phyloP scores from a whole-genome alignment of 73 alveolate genomes.

The Effrenium voratum region DNA sequence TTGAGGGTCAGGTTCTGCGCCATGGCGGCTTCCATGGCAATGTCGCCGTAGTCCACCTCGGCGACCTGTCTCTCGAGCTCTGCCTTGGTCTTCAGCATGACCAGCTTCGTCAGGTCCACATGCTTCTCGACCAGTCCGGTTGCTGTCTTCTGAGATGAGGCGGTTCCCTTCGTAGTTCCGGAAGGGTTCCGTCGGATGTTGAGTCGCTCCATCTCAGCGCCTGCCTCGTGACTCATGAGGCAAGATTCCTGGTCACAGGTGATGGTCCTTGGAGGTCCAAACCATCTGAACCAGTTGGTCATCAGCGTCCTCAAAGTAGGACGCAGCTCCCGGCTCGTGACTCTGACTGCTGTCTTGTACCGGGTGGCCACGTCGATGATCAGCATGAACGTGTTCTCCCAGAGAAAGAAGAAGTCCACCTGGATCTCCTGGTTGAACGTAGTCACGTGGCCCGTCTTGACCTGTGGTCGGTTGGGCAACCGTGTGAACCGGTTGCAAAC shows the following conservation, averaged over 20 bases:
- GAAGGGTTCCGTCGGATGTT: not conserved
- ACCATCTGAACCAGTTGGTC: not conserved
- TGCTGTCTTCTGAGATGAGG: too few species aligned
- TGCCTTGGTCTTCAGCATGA: not conserved
- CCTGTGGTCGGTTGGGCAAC: not conserved
- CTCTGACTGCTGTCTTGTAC: not conserved
- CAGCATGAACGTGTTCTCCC: not conserved
- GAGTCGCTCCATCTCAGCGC: not conserved
- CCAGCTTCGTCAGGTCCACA: not conserved
- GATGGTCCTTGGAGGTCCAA: not conserved
- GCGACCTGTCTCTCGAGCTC: not conserved
- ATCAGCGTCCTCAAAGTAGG: not conserved
- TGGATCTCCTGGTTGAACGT: not conserved
- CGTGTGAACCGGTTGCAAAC: not conserved
- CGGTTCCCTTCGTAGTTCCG: not conserved
- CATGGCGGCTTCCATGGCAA: not conserved
- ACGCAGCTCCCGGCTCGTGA: not conserved
- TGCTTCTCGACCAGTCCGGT: too few species aligned
- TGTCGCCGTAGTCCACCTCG: not conserved
- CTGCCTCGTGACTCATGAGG: constrained; percentile 38
- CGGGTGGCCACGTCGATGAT: not conserved
- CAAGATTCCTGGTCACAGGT: not conserved
- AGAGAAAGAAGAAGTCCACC: not conserved
- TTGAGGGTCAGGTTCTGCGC: constrained; percentile 25
- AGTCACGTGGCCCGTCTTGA: not conserved